Base-by-base conservation (phyloP, 1,284 basidiomycete species). In the Calocybe gambosa region DNA sequence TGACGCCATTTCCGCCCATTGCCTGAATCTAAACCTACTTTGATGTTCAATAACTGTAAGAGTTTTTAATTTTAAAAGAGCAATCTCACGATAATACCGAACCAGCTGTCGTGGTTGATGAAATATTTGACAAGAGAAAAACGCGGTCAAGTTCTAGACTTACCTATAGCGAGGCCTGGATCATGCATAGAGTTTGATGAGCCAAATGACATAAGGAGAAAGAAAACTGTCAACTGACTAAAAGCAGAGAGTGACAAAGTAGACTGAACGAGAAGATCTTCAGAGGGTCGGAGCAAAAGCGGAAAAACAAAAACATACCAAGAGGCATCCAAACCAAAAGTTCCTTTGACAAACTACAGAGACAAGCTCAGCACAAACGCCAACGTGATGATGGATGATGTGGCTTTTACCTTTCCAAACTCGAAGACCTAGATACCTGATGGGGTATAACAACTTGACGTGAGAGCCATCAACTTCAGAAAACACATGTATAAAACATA, bases 391-490 rank as follows among this genome's bases (percentile, higher is more conserved):
- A 7, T 2, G 20, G 34, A 13, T 12, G 33, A 43, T 12, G 48
- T 49, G 16, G 19, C n/a, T 33, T 28, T 25, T 20, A 50, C 51
- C 51, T 43, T 46, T 49, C 52, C 50, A 51, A n/a, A 54, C 52
- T 16, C 50, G 43, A 26, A 28, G 43, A 15, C 52, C 47, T 1
- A 53, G 43, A 23, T 53, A 55, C 25, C 52, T 54, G 12, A n/a
- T 19, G 15, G n/a, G 35, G 3, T 10, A 23, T n/a, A 43, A 31
- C 6, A 12, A n/a, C 12, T 8, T 31, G 29, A 31, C 13, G 29
- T 31, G 13, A 31, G 29, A 31, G 4, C 12, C 3, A n/a, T 26
- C 9, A 5, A 26, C 12, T 31, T 31, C 6, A 31, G 12, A 13
- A 13, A 31, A 8, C 4, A 12, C 8, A 12, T 13, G 29, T 5